A percentile compares a stretch with the other conserved stretches of the same genome.
These are phyloP conservation scores for Aspergillus hiratsukae DNA, from an alignment of 2,329 filamentous ascomycete species.

Conservation along the genomic window DNA sequence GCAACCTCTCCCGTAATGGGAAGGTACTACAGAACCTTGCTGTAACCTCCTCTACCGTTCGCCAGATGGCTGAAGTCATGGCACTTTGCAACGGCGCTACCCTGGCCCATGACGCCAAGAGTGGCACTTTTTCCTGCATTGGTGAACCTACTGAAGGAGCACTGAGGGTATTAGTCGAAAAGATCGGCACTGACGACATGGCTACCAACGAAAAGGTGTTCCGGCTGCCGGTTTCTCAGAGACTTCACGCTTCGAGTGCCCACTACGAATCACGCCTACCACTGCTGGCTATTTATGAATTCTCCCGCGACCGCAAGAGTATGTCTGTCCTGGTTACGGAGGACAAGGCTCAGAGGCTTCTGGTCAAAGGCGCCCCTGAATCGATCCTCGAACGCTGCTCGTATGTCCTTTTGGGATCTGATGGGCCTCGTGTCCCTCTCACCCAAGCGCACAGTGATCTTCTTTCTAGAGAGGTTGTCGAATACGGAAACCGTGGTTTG, in stretches of 20 bases:
- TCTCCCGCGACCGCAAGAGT: constrained; percentile 96
- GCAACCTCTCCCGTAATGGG: constrained; percentile 65
- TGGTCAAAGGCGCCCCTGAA: constrained; percentile 96
- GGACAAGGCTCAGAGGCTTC: constrained; percentile 67
- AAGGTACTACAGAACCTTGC: constrained; percentile 65
- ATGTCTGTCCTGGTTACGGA: constrained; percentile 91
- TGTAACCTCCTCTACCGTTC: constrained; percentile 68
- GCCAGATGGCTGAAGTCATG: constrained; percentile 67
- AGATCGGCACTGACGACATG: constrained; percentile 78
- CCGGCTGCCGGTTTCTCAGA: constrained; percentile 50
- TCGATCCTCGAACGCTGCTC: constrained; percentile 90
- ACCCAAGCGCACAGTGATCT: constrained; percentile 64
- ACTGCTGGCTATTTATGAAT: constrained; percentile 85
- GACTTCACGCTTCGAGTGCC: constrained; percentile 75
- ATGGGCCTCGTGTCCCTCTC: constrained; percentile 72
- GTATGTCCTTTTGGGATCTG: constrained; percentile 68
- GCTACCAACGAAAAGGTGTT: constrained; percentile 51
- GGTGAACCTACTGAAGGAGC: constrained; percentile 96
- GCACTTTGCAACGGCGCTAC: constrained; percentile 85
- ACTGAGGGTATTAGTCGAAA: constrained; percentile 84
- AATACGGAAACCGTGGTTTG: constrained; percentile 87
- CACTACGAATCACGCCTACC: constrained; percentile 74
- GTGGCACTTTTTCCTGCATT: constrained; percentile 70
- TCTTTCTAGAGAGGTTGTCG: constrained; percentile 73
- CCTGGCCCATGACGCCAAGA: constrained; percentile 75